Base-by-base conservation (phyloP, 2,329 filamentous ascomycete genomes). In the Talaromyces sp. region DNA sequence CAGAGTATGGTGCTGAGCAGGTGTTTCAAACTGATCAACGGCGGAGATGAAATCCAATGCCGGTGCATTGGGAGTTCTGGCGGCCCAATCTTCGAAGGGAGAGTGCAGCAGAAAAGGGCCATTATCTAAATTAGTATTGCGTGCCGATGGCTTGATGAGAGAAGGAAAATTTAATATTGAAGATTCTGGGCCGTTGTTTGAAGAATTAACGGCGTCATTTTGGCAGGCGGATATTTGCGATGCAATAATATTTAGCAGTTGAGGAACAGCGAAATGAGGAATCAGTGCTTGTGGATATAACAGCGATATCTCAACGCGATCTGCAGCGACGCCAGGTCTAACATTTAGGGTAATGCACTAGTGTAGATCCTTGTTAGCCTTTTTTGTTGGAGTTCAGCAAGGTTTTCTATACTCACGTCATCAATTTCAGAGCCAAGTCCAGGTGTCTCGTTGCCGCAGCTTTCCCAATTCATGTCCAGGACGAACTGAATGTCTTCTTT, bases 11-110 rank as follows among this genome's bases (percentile, higher is more conserved):
- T 71, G 69, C 42, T 67, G 62, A 28, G 68, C 60, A 3, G 59
- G 28, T 17, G 59, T 30, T 15, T 57, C 60, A 7, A 63, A 30
- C 19, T 67, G 66, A 44, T 58, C 51, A 32, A 71, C 59, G n/a
- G 67, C 67, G 57, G 69, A 66, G 39, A 71, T 60, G 57, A 71
- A 71, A 51, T 71, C 69, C 36, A 71, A 62, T 22, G 69, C 69
- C n/a, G 68, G 63, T 2, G 63, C 56, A 64, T 65, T 55, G 53
- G 69, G 69, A 19, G 61, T 66, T 49, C 56, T 63, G 4, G 49
- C 65, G 57, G 64, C 69, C 64, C 69, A 69, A 62, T 62, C 55
- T 64, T 71, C 69, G 28, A 71, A 71, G 55, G 66, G 64, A 49
- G 64, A 47, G 60, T 71, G 69, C 33, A 71, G 61, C 58, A 71